Percentiles rank a stretch among this genome's conserved stretches.
Conservation (phyloP, 257 asterid species). For the Euphrasia confusa region DNA sequence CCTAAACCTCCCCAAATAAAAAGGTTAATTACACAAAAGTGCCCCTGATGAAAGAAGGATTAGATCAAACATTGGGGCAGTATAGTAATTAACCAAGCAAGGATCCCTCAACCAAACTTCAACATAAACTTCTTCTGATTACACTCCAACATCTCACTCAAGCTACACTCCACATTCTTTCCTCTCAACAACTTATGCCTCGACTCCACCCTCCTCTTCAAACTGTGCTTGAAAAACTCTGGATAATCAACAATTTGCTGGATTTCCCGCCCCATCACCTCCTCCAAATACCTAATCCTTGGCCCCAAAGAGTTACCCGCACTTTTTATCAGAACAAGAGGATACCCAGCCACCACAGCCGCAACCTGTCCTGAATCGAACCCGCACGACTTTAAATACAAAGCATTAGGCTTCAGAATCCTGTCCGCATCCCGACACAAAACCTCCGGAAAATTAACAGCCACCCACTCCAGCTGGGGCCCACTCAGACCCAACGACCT, state of each 20-base stretch:
- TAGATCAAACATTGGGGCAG: not conserved
- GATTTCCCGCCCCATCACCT: conserved; percentile 78
- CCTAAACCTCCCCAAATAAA: too few species aligned
- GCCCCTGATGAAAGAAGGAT: not conserved
- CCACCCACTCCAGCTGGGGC: conserved; percentile 60
- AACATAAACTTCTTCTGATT: conserved; percentile 67
- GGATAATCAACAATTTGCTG: conserved; percentile 79
- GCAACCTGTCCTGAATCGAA: conserved; percentile 55
- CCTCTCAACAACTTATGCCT: conserved; percentile 61
- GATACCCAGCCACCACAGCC: conserved; percentile 75
- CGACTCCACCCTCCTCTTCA: conserved; percentile 74
- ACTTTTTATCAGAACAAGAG: conserved; percentile 89
- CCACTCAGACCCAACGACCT: conserved; percentile 66
- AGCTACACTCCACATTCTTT: conserved; percentile 55
- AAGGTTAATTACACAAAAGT: too few species aligned
- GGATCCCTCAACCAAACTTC: conserved; percentile 58
- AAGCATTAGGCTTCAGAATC: conserved; percentile 62
- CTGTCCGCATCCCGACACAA: conserved; percentile 74
- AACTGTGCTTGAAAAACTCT: conserved; percentile 75
- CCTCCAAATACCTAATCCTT: conserved; percentile 68
- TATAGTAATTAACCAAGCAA: not conserved
- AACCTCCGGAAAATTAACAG: conserved; percentile 68
- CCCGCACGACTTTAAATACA: conserved; percentile 62
- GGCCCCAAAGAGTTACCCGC: conserved; percentile 69
- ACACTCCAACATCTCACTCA: conserved; percentile 93